phyloP scores from a whole-genome alignment of 2,329 filamentous ascomycete genomes.

The Fusarium keratoplasticum region DNA sequence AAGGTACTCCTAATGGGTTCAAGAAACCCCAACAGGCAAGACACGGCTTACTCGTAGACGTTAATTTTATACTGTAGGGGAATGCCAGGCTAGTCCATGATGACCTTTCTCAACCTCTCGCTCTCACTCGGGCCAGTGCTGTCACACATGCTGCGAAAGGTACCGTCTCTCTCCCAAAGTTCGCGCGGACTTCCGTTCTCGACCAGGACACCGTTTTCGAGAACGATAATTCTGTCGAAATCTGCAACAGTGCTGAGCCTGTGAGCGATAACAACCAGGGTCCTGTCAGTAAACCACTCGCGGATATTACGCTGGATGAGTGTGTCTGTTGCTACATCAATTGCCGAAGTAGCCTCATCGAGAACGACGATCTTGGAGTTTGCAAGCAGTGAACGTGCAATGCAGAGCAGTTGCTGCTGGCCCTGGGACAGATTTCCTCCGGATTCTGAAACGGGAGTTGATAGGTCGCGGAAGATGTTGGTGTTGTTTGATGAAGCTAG shows the following conservation, averaged over 20 bases:
- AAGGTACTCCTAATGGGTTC: not conserved
- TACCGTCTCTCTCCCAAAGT: constrained; percentile 64
- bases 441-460: constrained; percentile 73
- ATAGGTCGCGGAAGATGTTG: constrained; percentile 72
- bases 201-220: constrained; percentile 72
- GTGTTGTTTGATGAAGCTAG: constrained; percentile 56
- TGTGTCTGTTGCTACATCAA: constrained; percentile 79
- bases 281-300: constrained; percentile 75
- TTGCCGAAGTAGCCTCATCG: constrained; percentile 81
- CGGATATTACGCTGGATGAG: constrained; percentile 79
- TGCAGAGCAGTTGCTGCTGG: constrained; percentile 79
- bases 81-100: constrained; percentile 39
- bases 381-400: constrained; percentile 76
- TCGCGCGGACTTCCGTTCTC: constrained; percentile 74
- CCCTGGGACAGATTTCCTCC: constrained; percentile 80
- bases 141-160: constrained; percentile 71
- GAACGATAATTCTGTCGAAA: constrained; percentile 78
- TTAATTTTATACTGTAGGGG: not conserved
- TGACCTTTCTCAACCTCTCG: constrained; percentile 60
- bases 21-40: not conserved
- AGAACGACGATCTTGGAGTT: constrained; percentile 80
- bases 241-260: constrained; percentile 79
- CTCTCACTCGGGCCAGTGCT: constrained; percentile 63
- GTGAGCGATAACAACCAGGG: constrained; percentile 79
- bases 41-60: not conserved